phyloP scores from a whole-genome alignment of 106 monocot genomes.

The Agapanthus africanus region DNA sequence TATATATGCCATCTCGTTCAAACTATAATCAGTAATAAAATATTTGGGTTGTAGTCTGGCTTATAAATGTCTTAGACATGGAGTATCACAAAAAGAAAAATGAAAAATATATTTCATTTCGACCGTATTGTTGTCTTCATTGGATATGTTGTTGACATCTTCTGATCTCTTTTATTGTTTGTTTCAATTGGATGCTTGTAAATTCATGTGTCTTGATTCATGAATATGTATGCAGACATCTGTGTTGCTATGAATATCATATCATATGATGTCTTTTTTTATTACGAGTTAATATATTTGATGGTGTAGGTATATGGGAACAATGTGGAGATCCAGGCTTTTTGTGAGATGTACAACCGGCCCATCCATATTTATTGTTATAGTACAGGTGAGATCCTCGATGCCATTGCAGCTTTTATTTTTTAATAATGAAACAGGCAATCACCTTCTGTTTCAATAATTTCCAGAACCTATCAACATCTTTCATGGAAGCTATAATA shows the following conservation, averaged over 20 bases:
- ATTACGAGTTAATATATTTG: neutral
- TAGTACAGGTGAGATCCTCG: conserved; percentile 45
- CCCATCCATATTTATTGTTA: conserved; percentile 97
- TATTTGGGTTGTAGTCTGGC: too few species aligned
- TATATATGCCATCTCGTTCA: neutral
- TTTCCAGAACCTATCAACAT: conserved; percentile 94
- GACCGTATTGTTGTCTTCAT: neutral
- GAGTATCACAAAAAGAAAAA: neutral
- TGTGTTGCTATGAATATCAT: neutral
- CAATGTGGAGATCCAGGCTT: conserved; percentile 90
- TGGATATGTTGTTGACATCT: neutral
- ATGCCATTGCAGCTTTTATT: neutral
- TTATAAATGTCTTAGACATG: neutral
- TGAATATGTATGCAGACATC: neutral
- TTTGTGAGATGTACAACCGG: conserved; percentile 96
- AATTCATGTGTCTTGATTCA: neutral
- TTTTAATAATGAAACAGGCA: neutral
- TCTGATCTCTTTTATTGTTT: neutral
- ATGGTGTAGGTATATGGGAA: conserved; percentile 99
- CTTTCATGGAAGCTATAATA: conserved; percentile 86
- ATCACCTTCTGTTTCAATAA: conserved; percentile 3
- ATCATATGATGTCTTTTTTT: neutral
- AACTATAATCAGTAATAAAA: neutral
- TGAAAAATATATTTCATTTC: neutral
- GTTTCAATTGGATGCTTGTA: neutral